Evolutionary conservation across 805 yeast genomes (phyloP), one percentile per base, ranked within the genome.

Genomic region (Lipomyces yamanashiensis): DNA sequence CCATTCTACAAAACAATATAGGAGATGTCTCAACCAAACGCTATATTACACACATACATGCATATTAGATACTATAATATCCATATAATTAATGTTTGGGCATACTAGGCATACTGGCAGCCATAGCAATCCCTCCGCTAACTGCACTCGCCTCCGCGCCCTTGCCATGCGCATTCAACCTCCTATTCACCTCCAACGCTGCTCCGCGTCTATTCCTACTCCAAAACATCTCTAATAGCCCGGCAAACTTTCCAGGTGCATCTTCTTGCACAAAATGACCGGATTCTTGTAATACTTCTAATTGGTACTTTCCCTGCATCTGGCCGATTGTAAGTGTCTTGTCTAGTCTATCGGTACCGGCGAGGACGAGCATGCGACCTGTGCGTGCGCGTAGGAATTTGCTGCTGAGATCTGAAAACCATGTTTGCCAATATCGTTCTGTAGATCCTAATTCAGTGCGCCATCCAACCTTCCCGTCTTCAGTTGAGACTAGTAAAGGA

Each of bases 251-350:
- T 2, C 73, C 76, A 0, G 98, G 95, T 7, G 83, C 81, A 74
- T 95, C 99, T 73, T 95, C 99, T 54, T 95, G 99, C n/a, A 96
- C 78, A 70, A 92, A 95, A 76, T 95, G 99, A 1, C 98, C 98
- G 1, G 92, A 80, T 59, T 87, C 88, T 66, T 82, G 85, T 74
- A 91, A 87, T 4, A 92, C 95, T 13, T 90, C 86, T 47, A 95
- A 81, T 76, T 96, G 99, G 75, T 88, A 95, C 74, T 79, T 79
- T 1, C 99, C 99, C 76, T 92, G 98, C 99, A 95, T 95, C 76
- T 96, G 99, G 0, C 98, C 99, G 57, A 95, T 86, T 75, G 92
- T 91, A 54, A 95, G 79, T 44, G 84, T 84, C 67, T 88, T 91
- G 76, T 95, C 99, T 37, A 96, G 80, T 21, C 89, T 85, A 69